Base-by-base conservation (phyloP, 163 green algal genomes). In the Chlamydomonas reinhardtii region DNA sequence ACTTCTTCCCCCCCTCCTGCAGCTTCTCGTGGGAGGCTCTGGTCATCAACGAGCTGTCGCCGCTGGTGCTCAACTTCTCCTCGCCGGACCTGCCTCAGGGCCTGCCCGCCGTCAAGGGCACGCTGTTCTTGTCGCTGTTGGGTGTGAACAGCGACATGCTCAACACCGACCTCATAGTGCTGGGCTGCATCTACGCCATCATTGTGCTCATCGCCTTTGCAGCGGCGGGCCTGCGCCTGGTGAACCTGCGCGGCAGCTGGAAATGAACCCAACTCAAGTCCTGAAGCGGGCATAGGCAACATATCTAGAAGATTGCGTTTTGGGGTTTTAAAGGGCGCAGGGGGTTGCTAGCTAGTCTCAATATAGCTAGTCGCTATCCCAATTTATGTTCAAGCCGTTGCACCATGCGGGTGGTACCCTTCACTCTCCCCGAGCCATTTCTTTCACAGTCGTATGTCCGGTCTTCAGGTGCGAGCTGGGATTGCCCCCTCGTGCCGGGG, bases 1-100 rank as follows among this genome's bases (percentile, higher is more conserved):
- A 19, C 59, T 65, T 5, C 27, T 17, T 12, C 14, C 61, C 29
- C 61, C 19, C 5, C 62, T 14, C 4, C 62, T 31, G 5, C 78
- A 87, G 78, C 56, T 78, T 52, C 64, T 75, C 64, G 52, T 95
- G 91, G 90, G 89, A 94, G 88, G 86, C 91, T 4, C 69, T 94
- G n/a, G 92, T 92, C 15, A 90, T 94, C 54, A 95, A 95, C 64
- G 92, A 95, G 90, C 84, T 95, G 27, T 43, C 69, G 17, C 78
- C 72, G 61, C 69, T 94, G 24, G 75, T 82, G 74, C 83, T 94
- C 19, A 80, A 83, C 74, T 87, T 94, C 56, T 79, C 77, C 19
- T 87, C 89, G 3, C 88, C 84, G 3, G 86, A 85, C 61, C 77
- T 94, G 35, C 83, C 88, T 2, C 52, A 83, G 31, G 80, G 80